Conservation (phyloP, 192 early-diverging fungal genomes). For the Coemansia sp. region DNA sequence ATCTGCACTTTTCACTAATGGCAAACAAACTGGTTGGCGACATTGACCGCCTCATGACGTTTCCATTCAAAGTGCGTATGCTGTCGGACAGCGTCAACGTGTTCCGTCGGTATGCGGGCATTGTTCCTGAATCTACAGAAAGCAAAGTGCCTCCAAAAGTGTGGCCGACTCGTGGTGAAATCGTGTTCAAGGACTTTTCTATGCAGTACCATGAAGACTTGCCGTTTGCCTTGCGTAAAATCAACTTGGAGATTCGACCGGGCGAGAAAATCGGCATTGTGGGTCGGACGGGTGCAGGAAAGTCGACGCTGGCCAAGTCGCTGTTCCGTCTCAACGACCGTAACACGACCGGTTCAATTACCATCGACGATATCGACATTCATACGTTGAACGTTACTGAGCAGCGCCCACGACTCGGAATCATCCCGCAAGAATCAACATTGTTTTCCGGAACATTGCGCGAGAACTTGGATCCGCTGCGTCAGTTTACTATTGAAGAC, state of each 20-base stretch:
- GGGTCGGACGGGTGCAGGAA: conserved; percentile 62
- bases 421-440: conserved; percentile 70
- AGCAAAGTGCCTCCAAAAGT: conserved; percentile 37
- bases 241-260: conserved; percentile 51
- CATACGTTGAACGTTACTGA: conserved; percentile 65
- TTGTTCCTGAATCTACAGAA: conserved; percentile 43
- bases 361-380: conserved; percentile 80
- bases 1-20: conserved; percentile 16
- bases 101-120: conserved; percentile 33
- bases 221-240: conserved; percentile 29
- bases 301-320: conserved; percentile 59
- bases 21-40: conserved; percentile 15
- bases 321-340: conserved; percentile 62
- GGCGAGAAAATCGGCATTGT: conserved; percentile 65
- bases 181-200: conserved; percentile 60
- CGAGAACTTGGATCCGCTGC: conserved; percentile 78
- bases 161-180: conserved; percentile 67
- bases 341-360: conserved; percentile 51
- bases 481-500: conserved; percentile 63
- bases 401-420: conserved; percentile 54
- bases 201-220: conserved; percentile 62
- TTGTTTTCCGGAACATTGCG: conserved; percentile 68
- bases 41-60: conserved; percentile 3
- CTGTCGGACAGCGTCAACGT: conserved; percentile 20
- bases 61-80: conserved; percentile 17